These are phyloP conservation scores for Sugiyamaella castrensis DNA, from an alignment of 1,139 yeast species.

Conservation along the genomic window DNA sequence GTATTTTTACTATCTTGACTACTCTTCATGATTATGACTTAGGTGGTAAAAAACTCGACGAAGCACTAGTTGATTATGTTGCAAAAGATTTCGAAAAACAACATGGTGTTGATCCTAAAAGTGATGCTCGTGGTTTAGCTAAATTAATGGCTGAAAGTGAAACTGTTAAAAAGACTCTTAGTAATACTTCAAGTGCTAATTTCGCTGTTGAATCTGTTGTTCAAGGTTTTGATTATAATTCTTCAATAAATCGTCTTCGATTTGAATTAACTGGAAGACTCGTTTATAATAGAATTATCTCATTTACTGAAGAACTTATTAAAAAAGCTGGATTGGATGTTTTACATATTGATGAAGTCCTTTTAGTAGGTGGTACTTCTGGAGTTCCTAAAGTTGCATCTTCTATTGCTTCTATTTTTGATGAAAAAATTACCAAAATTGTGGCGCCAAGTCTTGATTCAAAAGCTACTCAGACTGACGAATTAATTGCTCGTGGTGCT, in stretches of 20 bases:
- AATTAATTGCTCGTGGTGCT: constrained; percentile 90
- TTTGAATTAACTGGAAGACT: constrained; percentile 84
- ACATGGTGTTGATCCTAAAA: constrained; percentile 75
- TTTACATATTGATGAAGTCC: constrained; percentile 84
- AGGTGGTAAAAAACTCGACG: constrained; percentile 88
- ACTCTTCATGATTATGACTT: constrained; percentile 79
- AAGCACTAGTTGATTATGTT: constrained; percentile 73
- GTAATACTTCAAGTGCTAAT: constrained; percentile 84
- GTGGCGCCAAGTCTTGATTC: constrained; percentile 74
- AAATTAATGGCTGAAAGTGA: constrained; percentile 83
- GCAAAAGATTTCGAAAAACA: constrained; percentile 95
- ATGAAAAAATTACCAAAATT: constrained; percentile 70
- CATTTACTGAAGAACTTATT: constrained; percentile 71
- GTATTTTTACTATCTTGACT: constrained; percentile 82
- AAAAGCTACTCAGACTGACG: constrained; percentile 84
- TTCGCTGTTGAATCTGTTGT: constrained; percentile 94
- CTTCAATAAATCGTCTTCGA: constrained; percentile 90
- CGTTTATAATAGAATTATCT: constrained; percentile 70
- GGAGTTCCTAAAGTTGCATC: constrained; percentile 88
- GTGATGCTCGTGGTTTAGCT: constrained; percentile 79
- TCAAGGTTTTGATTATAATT: constrained; percentile 90
- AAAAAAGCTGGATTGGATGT: constrained; percentile 81
- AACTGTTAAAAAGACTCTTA: constrained; percentile 84
- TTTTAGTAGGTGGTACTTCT: constrained; percentile 92
- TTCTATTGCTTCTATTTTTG: constrained; percentile 67